Conservation (phyloP, 352 stramenopile genomes). For the Globisporangium paroecandrum region DNA sequence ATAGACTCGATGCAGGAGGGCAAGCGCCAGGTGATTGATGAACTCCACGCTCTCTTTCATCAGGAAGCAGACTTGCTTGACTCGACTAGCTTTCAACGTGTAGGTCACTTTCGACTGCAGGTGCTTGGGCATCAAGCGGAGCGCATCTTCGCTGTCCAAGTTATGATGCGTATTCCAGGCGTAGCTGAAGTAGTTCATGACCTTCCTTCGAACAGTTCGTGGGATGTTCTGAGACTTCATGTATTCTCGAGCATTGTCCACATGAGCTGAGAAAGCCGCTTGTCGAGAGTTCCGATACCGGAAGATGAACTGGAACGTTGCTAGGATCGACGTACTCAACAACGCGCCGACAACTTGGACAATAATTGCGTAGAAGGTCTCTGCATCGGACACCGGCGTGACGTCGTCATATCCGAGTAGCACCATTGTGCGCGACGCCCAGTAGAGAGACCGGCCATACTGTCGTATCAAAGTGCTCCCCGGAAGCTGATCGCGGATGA, state of each 20-base stretch:
- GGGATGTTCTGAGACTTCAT: constrained; percentile 71
- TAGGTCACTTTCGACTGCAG: constrained; percentile 61
- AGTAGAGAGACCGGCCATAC: constrained; percentile 60
- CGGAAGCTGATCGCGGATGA: constrained; percentile 46
- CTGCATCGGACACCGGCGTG: constrained; percentile 45
- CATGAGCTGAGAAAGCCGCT: constrained; percentile 47
- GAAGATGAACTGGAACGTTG: constrained; percentile 74
- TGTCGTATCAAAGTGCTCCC: constrained; percentile 39
- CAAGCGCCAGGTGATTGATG: constrained; percentile 54
- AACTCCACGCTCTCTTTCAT: constrained; percentile 70
- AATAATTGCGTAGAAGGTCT: constrained; percentile 51
- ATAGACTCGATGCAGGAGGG: constrained; percentile 50
- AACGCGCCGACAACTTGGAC: constrained; percentile 49
- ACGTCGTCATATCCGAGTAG: constrained; percentile 65
- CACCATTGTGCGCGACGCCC: constrained; percentile 54
- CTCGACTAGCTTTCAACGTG: constrained; percentile 54
- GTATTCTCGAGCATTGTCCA: constrained; percentile 68
- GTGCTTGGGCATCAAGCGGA: constrained; percentile 61
- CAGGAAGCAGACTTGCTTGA: constrained; percentile 68
- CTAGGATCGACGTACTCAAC: constrained; percentile 54
- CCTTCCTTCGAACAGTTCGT: constrained; percentile 38
- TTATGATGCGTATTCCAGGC: constrained; percentile 59
- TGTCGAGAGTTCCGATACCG: constrained; percentile 51
- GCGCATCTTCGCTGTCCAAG: constrained; percentile 53
- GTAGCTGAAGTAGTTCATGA: constrained; percentile 67